A percentile compares a stretch with the other conserved stretches of the same genome.
Evolutionary conservation across 2,329 filamentous ascomycete species (phyloP).

Genomic region (Dactylellina cionopaga): DNA sequence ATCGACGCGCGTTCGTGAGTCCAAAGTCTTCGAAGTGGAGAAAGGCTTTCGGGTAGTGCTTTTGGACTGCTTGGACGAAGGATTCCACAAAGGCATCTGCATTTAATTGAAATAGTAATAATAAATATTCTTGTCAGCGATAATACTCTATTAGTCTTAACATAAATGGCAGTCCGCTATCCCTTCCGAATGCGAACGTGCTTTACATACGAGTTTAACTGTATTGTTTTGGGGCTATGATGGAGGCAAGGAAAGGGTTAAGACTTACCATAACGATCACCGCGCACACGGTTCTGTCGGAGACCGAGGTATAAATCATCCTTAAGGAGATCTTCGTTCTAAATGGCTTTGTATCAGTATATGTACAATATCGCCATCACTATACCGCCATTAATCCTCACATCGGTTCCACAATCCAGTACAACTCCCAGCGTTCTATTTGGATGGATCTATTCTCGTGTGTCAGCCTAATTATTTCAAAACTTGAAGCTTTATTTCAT

Average conservation of each 20-base stretch:
- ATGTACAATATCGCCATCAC: no score
- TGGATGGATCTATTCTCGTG: conserved; percentile 53
- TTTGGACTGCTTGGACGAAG: conserved; percentile 75
- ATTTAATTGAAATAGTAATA: no score
- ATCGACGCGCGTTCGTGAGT: conserved; percentile 76
- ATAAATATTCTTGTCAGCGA: no score
- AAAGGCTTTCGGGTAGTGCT: conserved; percentile 80
- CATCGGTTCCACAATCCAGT: conserved; percentile 84
- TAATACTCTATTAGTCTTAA: no score
- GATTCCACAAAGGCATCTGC: conserved; percentile 76
- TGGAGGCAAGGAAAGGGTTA: no score
- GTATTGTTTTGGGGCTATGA: no score
- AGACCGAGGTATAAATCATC: conserved; percentile 84
- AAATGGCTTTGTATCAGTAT: no score
- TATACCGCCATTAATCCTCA: conserved; percentile 57
- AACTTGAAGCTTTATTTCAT: no score
- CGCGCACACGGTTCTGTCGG: conserved; percentile 72
- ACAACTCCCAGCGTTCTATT: conserved; percentile 74
- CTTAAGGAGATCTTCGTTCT: conserved; percentile 76
- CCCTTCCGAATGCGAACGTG: no score
- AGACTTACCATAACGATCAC: conserved; percentile 69
- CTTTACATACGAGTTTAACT: no score
- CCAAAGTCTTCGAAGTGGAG: conserved; percentile 94
- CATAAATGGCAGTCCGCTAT: not conserved
- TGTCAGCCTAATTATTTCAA: not conserved